Evolutionary conservation across 768 basidiomycete species (phyloP).

Genomic region (Termitomyces sp.): DNA sequence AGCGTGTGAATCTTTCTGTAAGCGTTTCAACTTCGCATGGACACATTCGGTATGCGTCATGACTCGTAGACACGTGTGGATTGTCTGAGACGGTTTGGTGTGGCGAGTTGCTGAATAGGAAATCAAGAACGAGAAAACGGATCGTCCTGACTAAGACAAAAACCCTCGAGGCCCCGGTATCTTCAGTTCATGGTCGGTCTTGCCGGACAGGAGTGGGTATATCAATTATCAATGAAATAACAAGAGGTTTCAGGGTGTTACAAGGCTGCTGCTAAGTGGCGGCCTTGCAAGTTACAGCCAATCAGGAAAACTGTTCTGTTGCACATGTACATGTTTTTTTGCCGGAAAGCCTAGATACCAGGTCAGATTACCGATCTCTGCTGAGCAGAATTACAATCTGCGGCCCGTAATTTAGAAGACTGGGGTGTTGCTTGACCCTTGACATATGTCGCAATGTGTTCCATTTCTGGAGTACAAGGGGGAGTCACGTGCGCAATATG

Average conservation of each 20-base stretch:
- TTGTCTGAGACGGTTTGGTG: not conserved
- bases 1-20: not conserved
- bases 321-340: not conserved
- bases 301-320: not conserved
- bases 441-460: not conserved
- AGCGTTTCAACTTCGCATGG: not conserved
- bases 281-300: not conserved
- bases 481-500: no score
- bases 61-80: not conserved
- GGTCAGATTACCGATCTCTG: not conserved
- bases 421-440: not conserved
- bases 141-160: not conserved
- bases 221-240: not conserved
- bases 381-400: not conserved
- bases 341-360: not conserved
- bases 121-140: not conserved
- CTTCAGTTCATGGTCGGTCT: not conserved
- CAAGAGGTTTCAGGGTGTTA: no score
- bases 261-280: not conserved
- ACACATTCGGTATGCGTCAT: not conserved
- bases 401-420: not conserved
- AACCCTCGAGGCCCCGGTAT: not conserved
- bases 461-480: no score
- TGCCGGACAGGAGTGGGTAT: not conserved
- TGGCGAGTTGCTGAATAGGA: not conserved